Evolutionary conservation across 2,329 filamentous ascomycete genomes (phyloP).

Genomic region (Botrytis pseudocinerea): DNA sequence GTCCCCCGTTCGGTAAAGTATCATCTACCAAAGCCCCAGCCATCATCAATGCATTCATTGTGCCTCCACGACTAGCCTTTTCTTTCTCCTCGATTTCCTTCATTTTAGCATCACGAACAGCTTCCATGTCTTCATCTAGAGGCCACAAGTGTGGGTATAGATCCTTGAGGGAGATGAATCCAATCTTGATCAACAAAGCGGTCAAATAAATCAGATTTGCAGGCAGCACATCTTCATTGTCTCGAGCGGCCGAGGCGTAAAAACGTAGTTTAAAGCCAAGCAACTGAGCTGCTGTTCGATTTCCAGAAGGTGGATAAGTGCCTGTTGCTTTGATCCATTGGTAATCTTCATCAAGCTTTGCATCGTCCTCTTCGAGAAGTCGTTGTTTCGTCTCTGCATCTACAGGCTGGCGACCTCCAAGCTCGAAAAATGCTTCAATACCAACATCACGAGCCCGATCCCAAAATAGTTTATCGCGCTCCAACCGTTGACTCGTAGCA

Average conservation of each 20-base stretch:
- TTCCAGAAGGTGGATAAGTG: conserved; percentile 80
- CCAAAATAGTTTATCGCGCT: conserved; percentile 80
- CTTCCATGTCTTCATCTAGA: conserved; percentile 77
- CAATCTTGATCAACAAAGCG: conserved; percentile 91
- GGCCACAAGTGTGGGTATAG: conserved; percentile 92
- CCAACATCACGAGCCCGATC: conserved; percentile 72
- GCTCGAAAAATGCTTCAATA: conserved; percentile 83
- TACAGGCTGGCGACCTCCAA: conserved; percentile 70
- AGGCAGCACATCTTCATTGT: conserved; percentile 74
- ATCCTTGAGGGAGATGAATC: conserved; percentile 89
- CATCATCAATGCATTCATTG: conserved; percentile 80
- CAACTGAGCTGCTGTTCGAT: conserved; percentile 88
- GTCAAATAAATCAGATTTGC: conserved; percentile 92
- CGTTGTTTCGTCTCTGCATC: conserved; percentile 54
- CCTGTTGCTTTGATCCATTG: conserved; percentile 81
- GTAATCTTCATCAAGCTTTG: conserved; percentile 54
- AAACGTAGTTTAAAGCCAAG: conserved; percentile 97
- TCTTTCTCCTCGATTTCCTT: conserved; percentile 81
- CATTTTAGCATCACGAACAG: conserved; percentile 66
- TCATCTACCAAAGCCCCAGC: conserved; percentile 88
- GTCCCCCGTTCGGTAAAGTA: conserved; percentile 52
- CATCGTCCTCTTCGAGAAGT: conserved; percentile 44
- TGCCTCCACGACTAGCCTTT: conserved; percentile 63
- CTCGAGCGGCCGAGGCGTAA: conserved; percentile 79
- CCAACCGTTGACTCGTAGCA: conserved; percentile 56